Evolutionary conservation across 176 grass and related monocot genomes (phyloP).

Genomic region (Cocos nucifera): DNA sequence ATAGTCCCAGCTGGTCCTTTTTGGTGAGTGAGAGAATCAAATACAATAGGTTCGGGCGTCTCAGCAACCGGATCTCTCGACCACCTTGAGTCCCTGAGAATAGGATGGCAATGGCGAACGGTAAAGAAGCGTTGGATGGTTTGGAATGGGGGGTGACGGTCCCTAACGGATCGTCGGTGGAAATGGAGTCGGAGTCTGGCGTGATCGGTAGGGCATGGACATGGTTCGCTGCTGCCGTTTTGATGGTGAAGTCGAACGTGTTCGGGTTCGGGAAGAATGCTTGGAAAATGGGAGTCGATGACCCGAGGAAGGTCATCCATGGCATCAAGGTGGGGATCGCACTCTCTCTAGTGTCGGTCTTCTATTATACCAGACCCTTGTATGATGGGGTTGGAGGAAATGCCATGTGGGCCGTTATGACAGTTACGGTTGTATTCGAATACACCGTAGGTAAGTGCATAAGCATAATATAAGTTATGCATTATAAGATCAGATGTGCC

Average conservation of each 20-base stretch:
- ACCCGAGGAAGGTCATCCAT: constrained; percentile 51
- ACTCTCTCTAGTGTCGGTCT: constrained; percentile 41
- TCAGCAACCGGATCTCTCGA: too few species aligned
- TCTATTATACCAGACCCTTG: constrained; percentile 58
- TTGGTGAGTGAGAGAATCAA: too few species aligned
- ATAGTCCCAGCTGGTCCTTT: too few species aligned
- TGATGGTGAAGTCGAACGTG: constrained; percentile 5
- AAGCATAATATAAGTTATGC: not conserved
- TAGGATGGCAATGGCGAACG: constrained; percentile 28
- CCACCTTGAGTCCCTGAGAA: not conserved
- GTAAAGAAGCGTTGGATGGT: constrained; percentile 1
- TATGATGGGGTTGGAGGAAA: constrained; percentile 52
- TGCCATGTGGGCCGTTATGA: constrained; percentile 76
- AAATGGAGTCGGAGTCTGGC: constrained; percentile 22
- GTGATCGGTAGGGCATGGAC: constrained; percentile 7
- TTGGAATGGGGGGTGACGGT: constrained; percentile 51
- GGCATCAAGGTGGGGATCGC: constrained; percentile 56
- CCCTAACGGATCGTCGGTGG: constrained; percentile 38
- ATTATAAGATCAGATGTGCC: too few species aligned
- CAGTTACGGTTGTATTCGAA: constrained; percentile 56
- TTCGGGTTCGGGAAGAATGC: constrained; percentile 13
- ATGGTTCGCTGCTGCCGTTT: constrained; percentile 13
- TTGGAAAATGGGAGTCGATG: constrained; percentile 46
- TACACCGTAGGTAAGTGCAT: constrained; percentile 63
- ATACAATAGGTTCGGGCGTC: too few species aligned